Base-by-base conservation (phyloP, 2,329 filamentous ascomycete genomes). In the Coniochaeta prunicola region DNA sequence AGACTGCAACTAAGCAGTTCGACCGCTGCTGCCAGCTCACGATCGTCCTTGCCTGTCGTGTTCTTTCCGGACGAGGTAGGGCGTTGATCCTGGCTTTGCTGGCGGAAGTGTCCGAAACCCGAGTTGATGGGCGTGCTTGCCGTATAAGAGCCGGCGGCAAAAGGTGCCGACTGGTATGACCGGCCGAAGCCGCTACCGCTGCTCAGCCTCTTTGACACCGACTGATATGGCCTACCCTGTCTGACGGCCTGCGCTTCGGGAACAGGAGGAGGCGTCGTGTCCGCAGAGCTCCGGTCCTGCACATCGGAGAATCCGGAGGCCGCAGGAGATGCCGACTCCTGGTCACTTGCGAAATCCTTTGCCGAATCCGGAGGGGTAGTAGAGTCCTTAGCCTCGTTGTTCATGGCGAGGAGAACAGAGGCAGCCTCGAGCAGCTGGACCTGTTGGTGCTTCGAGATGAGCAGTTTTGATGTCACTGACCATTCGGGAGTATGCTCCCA, bases 401-500 rank as follows among this genome's bases (percentile, higher is more conserved):
- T 97, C 92, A 99, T 97, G 69, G 87, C 88, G 60, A 97, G 88
- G 64, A 99, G 80, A 57, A 97, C 94, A n/a, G 92, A 96, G 40
- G 94, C 94, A 42, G 94, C 94, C 76, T 99, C 94, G 61, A 99
- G 84, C 61, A 99, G 83, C 74, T 99, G 94, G 57, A 99, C 94
- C 79, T 99, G 94, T 77, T 99, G 94, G 75, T 99, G 94, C 82
- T 99, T 99, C 67, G 93, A 97, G 68, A 99, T 97, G 72, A 97
- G 87, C 71, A 97, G 82, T 78, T 97, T 97, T 67, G 94, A 97
- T 59, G 94, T 99, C 73, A 89, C 88, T 57, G 92, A 90, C 94
- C 94, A 99, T 78, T 96, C 91, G 66, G 94, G 93, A 73, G 96
- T 96, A 77, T 99, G 94, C 79, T 99, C 94, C 94, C 94, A 99